phyloP scores from a whole-genome alignment of 139 green algal species.

The Micromonas commoda region DNA sequence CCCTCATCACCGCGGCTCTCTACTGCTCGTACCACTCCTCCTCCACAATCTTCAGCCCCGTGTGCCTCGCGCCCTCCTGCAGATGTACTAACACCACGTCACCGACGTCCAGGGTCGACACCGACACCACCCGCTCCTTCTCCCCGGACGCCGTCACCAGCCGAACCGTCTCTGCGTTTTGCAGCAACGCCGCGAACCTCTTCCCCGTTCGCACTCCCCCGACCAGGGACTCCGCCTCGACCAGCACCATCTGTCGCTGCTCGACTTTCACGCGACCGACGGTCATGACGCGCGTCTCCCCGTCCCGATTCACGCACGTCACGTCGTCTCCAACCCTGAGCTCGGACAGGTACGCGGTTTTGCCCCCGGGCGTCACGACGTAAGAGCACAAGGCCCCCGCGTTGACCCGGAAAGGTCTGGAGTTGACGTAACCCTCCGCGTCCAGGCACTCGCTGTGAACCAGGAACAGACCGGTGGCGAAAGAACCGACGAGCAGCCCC shows the following conservation, averaged over 20 bases:
- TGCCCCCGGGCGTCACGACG: slow-evolving; percentile 41
- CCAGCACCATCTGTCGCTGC: slow-evolving; percentile 50
- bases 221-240: slow-evolving; percentile 29
- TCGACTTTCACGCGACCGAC: slow-evolving; percentile 68
- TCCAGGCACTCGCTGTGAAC: slow-evolving; percentile 61
- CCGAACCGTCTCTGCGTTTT: slow-evolving; percentile 90
- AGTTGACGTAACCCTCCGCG: slow-evolving; percentile 64
- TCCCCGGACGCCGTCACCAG: slow-evolving; percentile 51
- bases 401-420: slow-evolving; percentile 86
- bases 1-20: not conserved
- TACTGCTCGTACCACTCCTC: slow-evolving; percentile 20
- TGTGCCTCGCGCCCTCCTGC: slow-evolving; percentile 59
- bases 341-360: slow-evolving; percentile 81
- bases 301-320: slow-evolving; percentile 55
- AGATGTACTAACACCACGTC: slow-evolving; percentile 45
- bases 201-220: slow-evolving; percentile 7
- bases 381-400: slow-evolving; percentile 83
- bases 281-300: slow-evolving; percentile 43
- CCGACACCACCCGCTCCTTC: slow-evolving; percentile 51
- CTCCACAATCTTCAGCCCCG: slow-evolving; percentile 71
- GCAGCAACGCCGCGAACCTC: slow-evolving; percentile 41
- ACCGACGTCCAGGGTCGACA: slow-evolving; percentile 57
- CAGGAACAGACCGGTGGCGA: slow-evolving; percentile 74
- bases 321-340: slow-evolving; percentile 42
- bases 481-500: slow-evolving; percentile 82